Evolutionary conservation across 2,329 filamentous ascomycete species (phyloP).

Genomic region (Colletotrichum costaricense): DNA sequence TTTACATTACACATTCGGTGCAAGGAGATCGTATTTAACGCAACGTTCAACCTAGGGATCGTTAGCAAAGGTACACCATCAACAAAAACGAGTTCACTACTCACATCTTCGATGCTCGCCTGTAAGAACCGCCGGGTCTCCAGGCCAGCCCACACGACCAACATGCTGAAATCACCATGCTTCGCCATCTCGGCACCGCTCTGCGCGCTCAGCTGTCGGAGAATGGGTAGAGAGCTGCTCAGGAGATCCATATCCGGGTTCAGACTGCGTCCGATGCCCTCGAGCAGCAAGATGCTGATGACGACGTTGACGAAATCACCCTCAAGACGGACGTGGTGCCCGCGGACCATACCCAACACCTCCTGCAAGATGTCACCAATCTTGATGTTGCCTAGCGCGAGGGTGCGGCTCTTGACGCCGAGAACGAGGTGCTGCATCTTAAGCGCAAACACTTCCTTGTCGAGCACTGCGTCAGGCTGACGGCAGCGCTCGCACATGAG

Average conservation of each 20-base stretch:
- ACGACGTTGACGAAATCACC: constrained; percentile 99
- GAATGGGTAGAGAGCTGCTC: constrained; percentile 85
- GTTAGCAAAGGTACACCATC: constrained; percentile 30
- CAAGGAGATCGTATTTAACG: constrained; percentile 90
- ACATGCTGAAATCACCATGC: constrained; percentile 83
- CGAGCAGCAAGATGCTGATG: constrained; percentile 90
- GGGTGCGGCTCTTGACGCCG: constrained; percentile 88
- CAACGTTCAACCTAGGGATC: constrained; percentile 78
- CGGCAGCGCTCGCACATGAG: constrained; percentile 97
- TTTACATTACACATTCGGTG: constrained; percentile 78
- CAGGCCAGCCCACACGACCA: constrained; percentile 90
- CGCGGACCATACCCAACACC: constrained; percentile 90
- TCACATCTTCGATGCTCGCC: constrained; percentile 87
- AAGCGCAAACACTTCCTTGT: constrained; percentile 90
- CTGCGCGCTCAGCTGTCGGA: constrained; percentile 86
- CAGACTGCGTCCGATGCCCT: constrained; percentile 90
- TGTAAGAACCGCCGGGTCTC: constrained; percentile 91
- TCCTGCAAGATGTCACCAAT: constrained; percentile 95
- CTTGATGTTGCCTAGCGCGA: constrained; percentile 93
- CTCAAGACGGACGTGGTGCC: constrained; percentile 92
- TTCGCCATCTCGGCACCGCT: constrained; percentile 77
- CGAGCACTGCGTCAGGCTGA: constrained; percentile 89
- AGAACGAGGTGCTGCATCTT: constrained; percentile 98
- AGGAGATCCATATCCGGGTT: constrained; percentile 91
- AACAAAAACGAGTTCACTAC: constrained; percentile 43